These are phyloP conservation scores for Emergomyces pasteurianus DNA, from an alignment of 2,329 filamentous ascomycete genomes.

Conservation along the genomic window DNA sequence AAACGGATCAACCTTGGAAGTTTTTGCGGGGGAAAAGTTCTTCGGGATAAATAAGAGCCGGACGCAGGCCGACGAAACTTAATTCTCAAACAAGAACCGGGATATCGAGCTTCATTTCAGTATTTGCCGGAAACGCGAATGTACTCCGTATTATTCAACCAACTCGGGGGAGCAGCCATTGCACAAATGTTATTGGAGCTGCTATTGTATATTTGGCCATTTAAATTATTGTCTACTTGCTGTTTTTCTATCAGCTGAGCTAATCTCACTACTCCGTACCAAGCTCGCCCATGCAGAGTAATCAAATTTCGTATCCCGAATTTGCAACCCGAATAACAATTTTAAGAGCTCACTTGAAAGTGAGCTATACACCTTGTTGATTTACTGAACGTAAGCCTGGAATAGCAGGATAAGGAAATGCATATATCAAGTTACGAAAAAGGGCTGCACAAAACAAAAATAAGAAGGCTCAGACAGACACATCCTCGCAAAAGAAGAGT, in stretches of 20 bases:
- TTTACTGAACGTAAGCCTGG: background rate
- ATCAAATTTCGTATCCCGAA: background rate
- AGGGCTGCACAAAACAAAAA: background rate
- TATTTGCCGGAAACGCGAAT: no score
- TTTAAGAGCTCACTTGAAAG: background rate
- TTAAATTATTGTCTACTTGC: no score
- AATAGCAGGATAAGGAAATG: background rate
- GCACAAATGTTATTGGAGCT: no score
- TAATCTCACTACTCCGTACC: background rate
- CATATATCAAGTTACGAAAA: background rate
- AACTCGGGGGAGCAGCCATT: no score
- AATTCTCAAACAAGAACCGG: background rate
- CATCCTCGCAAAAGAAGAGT: background rate
- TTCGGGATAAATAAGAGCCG: background rate
- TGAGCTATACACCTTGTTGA: background rate
- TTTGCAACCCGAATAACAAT: background rate
- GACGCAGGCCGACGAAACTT: background rate
- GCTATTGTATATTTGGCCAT: no score
- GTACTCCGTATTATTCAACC: background rate
- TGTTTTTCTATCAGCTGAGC: no score
- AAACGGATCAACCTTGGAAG: no score
- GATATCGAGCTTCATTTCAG: no score
- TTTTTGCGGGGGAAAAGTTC: background rate
- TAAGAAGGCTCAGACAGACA: background rate
- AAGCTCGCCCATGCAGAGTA: background rate